phyloP scores from a whole-genome alignment of 2,329 filamentous ascomycete species.

The Colletotrichum salicis region DNA sequence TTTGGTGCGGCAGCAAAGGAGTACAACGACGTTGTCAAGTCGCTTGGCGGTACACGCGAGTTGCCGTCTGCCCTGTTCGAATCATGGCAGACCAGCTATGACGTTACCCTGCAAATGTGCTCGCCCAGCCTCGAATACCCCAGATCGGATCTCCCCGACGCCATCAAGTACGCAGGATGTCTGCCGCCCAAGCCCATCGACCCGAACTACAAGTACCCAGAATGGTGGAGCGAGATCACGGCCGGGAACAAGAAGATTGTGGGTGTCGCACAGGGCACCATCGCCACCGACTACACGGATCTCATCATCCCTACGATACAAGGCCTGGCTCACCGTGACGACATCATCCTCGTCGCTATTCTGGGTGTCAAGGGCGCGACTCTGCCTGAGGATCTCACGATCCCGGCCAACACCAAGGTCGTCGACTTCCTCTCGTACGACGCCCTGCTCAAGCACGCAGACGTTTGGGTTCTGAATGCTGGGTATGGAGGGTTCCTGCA shows the following conservation, averaged over 20 bases:
- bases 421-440: slow-evolving; percentile 62
- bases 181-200: slow-evolving; percentile 47
- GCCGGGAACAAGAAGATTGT: slow-evolving; percentile 51
- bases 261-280: slow-evolving; percentile 59
- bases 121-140: slow-evolving; percentile 52
- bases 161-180: slow-evolving; percentile 56
- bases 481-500: slow-evolving; percentile 61
- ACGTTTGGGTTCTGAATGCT: slow-evolving; percentile 59
- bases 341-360: slow-evolving; percentile 48
- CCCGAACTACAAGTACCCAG: slow-evolving; percentile 47
- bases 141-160: slow-evolving; percentile 47
- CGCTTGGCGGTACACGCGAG: slow-evolving; percentile 42
- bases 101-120: slow-evolving; percentile 51
- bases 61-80: slow-evolving; percentile 40
- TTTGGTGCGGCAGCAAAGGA: slow-evolving; percentile 39
- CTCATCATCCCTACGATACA: slow-evolving; percentile 57
- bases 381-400: slow-evolving; percentile 39
- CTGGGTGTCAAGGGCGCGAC: slow-evolving; percentile 42
- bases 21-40: slow-evolving; percentile 40
- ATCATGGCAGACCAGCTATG: slow-evolving; percentile 43
- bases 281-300: slow-evolving; percentile 50
- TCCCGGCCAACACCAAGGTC: slow-evolving; percentile 55
- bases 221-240: slow-evolving; percentile 58
- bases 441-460: slow-evolving; percentile 53
- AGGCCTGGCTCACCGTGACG: slow-evolving; percentile 52